Evolutionary conservation across 2,329 filamentous ascomycete species (phyloP).

Genomic region (Trichoderma breve): DNA sequence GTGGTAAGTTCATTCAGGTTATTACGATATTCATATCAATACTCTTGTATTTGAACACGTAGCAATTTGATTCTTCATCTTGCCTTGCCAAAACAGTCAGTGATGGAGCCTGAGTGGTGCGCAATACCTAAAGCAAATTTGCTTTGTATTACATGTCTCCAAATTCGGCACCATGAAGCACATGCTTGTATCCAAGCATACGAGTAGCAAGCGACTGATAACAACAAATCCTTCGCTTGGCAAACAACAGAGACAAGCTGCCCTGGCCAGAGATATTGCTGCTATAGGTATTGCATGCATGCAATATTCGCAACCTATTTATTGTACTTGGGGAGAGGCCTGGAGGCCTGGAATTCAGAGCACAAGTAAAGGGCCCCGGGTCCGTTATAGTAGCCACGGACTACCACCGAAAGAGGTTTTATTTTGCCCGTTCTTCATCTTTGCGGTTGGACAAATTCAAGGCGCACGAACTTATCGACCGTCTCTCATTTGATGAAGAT

Average conservation of each 20-base stretch:
- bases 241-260: background rate
- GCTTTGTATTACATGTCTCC: background rate
- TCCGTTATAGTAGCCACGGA: background rate
- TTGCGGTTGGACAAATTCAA: background rate
- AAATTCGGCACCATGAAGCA: background rate
- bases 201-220: background rate
- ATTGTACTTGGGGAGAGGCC: background rate
- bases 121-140: background rate
- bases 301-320: background rate
- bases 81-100: background rate
- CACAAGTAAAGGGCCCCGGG: background rate
- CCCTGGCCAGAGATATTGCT: background rate
- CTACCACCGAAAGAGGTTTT: background rate
- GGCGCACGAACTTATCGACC: constrained; percentile 9
- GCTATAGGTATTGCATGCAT: background rate
- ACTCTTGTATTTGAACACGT: background rate
- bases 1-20: background rate
- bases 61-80: background rate
- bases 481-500: constrained; percentile 17
- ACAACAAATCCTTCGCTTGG: background rate
- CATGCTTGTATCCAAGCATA: background rate
- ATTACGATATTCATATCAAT: background rate
- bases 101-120: background rate
- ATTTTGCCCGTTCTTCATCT: background rate
- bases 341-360: background rate